phyloP scores from a whole-genome alignment of 176 grass and related monocot genomes.

The Triticum monococcum region DNA sequence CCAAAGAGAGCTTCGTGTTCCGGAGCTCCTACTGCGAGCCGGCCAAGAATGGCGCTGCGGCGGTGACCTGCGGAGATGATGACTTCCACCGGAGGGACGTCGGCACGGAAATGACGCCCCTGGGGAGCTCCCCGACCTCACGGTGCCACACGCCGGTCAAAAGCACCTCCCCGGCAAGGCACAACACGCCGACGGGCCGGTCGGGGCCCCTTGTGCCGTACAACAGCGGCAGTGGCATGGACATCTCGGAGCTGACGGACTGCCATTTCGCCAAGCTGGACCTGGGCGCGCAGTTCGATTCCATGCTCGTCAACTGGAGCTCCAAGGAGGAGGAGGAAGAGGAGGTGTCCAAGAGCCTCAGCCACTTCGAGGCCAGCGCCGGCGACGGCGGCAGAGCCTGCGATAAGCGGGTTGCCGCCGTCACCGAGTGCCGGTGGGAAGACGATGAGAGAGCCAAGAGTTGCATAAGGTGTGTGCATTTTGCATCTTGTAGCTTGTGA shows the following conservation, averaged over 20 bases:
- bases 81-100: constrained; percentile 39
- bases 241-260: constrained; percentile 67
- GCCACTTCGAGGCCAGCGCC: constrained; percentile 68
- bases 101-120: constrained; percentile 71
- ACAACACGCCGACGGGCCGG: constrained; percentile 82
- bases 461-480: constrained; percentile 68
- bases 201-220: constrained; percentile 77
- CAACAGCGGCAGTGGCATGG: constrained; percentile 20
- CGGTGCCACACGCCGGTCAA: constrained; percentile 69
- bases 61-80: not conserved
- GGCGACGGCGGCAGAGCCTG: not conserved
- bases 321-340: constrained; percentile 94
- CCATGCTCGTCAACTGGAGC: constrained; percentile 71
- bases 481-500: not conserved
- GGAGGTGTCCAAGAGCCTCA: constrained; percentile 85
- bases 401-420: constrained; percentile 46
- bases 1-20: constrained; percentile 73
- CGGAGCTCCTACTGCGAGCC: constrained; percentile 47
- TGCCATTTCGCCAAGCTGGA: constrained; percentile 88
- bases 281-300: constrained; percentile 68
- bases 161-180: constrained; percentile 72
- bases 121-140: constrained; percentile 59
- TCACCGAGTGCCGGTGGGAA: constrained; percentile 62
- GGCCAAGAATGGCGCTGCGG: constrained; percentile 13
- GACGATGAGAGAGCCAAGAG: constrained; percentile 93